A percentile compares a stretch with the other conserved stretches of the same genome.
phyloP scores from a whole-genome alignment of 805 yeast genomes.

The Suhomyces pyralidae region DNA sequence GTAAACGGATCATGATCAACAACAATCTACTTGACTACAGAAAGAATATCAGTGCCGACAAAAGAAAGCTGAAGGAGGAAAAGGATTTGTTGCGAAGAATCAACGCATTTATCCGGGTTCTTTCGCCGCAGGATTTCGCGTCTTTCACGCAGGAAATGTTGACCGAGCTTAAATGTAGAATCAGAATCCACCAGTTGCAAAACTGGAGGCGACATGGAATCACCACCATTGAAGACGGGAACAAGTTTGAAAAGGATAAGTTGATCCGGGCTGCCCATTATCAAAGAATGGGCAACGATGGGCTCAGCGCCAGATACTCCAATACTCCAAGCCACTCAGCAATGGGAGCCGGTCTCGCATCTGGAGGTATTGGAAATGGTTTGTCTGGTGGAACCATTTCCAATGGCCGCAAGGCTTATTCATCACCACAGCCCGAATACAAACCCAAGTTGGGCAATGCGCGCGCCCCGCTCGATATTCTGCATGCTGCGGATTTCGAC shows the following conservation, averaged over 20 bases:
- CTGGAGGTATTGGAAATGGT: slow-evolving; percentile 2
- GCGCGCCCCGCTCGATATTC: slow-evolving; percentile 61
- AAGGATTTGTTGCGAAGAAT: slow-evolving; percentile 73
- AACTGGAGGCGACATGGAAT: slow-evolving; percentile 92
- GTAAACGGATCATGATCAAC: slow-evolving; percentile 75
- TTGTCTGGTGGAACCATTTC: slow-evolving; percentile 1
- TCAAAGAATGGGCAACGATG: slow-evolving; percentile 51
- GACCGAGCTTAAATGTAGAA: slow-evolving; percentile 73
- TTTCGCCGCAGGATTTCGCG: slow-evolving; percentile 79
- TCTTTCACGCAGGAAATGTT: slow-evolving; percentile 69
- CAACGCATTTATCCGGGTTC: slow-evolving; percentile 76
- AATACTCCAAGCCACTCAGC: slow-evolving; percentile 6
- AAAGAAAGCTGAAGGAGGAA: slow-evolving; percentile 84
- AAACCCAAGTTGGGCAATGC: slow-evolving; percentile 43
- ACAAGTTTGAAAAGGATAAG: slow-evolving; percentile 85
- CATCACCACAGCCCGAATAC: slow-evolving; percentile 38
- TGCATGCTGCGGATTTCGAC: slow-evolving; percentile 78
- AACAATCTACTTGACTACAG: slow-evolving; percentile 83
- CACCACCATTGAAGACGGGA: slow-evolving; percentile 77
- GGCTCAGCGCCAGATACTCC: slow-evolving; percentile 21
- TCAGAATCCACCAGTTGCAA: slow-evolving; percentile 84
- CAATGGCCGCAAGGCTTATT: slow-evolving; percentile 19
- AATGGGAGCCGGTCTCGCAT: not conserved
- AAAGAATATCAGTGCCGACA: slow-evolving; percentile 75
- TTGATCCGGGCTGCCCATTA: slow-evolving; percentile 59